These are phyloP conservation scores for Radiomyces spectabilis DNA, from an alignment of 192 early-diverging fungal species.

Conservation along the genomic window DNA sequence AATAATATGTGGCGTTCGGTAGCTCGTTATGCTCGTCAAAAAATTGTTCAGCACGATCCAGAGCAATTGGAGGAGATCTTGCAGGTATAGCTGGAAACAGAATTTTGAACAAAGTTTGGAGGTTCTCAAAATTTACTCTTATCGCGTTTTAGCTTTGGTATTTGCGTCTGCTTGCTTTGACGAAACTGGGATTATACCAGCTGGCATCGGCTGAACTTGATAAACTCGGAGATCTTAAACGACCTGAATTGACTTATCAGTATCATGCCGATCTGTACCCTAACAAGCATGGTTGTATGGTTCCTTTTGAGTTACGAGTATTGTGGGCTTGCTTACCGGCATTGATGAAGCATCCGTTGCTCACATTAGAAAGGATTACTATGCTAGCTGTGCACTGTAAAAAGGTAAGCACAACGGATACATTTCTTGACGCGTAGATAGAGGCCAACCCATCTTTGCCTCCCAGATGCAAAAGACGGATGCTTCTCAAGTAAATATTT, in stretches of 20 bases:
- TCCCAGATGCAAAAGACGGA: constrained; percentile 4
- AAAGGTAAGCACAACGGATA: constrained; percentile 14
- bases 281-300: constrained; percentile 26
- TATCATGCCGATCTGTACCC: constrained; percentile 23
- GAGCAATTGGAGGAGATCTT: constrained; percentile 28
- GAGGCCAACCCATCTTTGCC: too few species aligned
- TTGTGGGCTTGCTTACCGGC: constrained; percentile 35
- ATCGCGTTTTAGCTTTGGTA: constrained; percentile 38
- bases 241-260: constrained; percentile 35
- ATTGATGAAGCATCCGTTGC: constrained; percentile 26
- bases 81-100: constrained; percentile 18
- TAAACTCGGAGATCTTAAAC: constrained; percentile 36
- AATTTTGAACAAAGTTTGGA: neutral
- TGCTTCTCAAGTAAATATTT: neutral
- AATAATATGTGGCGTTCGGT: constrained; percentile 43
- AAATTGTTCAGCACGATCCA: constrained; percentile 30
- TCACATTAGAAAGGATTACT: constrained; percentile 36
- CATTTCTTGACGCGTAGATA: neutral
- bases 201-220: constrained; percentile 46
- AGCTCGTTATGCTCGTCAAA: constrained; percentile 35
- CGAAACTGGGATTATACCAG: constrained; percentile 36
- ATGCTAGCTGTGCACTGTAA: constrained; percentile 35
- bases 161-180: constrained; percentile 36
- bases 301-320: constrained; percentile 44
- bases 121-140: neutral